Evolutionary conservation across 2,329 filamentous ascomycete genomes (phyloP).

Genomic region (Monosporascus cannonballus): DNA sequence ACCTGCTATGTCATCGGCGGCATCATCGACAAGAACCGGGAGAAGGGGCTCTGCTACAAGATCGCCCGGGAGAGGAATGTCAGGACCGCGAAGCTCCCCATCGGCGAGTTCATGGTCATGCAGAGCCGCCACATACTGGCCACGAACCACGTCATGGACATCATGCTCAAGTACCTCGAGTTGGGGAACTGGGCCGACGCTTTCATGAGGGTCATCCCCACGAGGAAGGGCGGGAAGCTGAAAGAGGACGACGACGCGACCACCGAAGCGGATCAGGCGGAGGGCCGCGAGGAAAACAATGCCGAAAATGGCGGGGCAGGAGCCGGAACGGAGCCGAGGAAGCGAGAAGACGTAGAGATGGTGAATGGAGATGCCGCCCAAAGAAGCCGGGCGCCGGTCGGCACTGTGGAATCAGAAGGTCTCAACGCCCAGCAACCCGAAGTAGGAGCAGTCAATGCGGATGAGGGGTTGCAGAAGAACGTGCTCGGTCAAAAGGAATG

Average conservation of each 20-base stretch:
- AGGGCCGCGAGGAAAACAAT: not conserved
- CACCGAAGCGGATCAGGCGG: conserved; percentile 5
- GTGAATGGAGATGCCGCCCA: not conserved
- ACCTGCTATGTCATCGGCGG: conserved; percentile 92
- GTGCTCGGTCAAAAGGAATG: conserved; percentile 13
- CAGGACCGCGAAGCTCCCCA: conserved; percentile 84
- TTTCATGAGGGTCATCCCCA: conserved; percentile 83
- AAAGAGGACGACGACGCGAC: conserved; percentile 32
- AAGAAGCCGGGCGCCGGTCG: not conserved
- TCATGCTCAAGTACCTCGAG: conserved; percentile 92
- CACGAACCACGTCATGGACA: conserved; percentile 94
- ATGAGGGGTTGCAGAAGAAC: conserved; percentile 15
- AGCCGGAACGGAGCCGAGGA: not conserved
- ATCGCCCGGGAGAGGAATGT: conserved; percentile 69
- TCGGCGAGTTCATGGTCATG: conserved; percentile 94
- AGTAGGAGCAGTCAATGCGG: conserved; percentile 15
- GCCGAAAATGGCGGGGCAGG: not conserved
- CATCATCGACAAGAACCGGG: conserved; percentile 89
- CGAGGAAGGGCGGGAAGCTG: conserved; percentile 75
- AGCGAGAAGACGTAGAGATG: not conserved
- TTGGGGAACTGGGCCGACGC: conserved; percentile 85
- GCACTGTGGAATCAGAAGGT: not conserved
- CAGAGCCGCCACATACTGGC: conserved; percentile 77
- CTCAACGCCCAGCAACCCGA: not conserved
- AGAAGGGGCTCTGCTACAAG: conserved; percentile 91